Conservation (phyloP, 306 rosid species). For the Psophocarpus tetragonolobus region DNA sequence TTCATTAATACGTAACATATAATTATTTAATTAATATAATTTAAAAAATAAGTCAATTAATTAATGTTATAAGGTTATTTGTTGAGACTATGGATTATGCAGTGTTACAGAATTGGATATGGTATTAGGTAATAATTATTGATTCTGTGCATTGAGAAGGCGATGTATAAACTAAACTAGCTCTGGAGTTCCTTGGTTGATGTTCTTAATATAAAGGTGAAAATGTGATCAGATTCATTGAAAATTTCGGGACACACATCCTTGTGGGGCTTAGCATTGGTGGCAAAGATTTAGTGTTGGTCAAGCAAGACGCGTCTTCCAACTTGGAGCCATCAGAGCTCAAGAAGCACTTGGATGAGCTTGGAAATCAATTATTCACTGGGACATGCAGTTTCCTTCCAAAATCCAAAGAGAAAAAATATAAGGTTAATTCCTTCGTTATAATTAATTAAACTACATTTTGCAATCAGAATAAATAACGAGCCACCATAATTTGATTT, state of each 20-base stretch:
- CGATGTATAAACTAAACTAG: not conserved
- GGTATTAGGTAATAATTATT: not conserved
- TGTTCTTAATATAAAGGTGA: constrained; percentile 3
- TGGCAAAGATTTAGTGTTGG: constrained; percentile 69
- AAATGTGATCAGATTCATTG: constrained; percentile 64
- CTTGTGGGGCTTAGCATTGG: constrained; percentile 89
- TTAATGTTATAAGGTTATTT: too few species aligned
- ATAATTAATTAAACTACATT: constrained; percentile 9
- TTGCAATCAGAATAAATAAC: not conserved
- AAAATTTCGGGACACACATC: constrained; percentile 88
- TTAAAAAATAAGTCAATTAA: too few species aligned
- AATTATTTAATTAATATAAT: too few species aligned
- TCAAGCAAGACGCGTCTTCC: constrained; percentile 76
- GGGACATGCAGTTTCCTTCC: constrained; percentile 80
- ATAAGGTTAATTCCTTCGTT: constrained; percentile 48
- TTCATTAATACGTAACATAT: too few species aligned
- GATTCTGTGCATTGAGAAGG: not conserved
- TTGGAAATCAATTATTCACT: constrained; percentile 87
- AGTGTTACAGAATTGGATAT: too few species aligned
- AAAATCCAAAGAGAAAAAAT: constrained; percentile 60
- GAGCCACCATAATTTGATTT: not conserved
- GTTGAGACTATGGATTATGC: too few species aligned
- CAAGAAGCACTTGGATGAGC: constrained; percentile 68
- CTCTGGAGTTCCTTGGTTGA: constrained; percentile 14
- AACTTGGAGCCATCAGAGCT: constrained; percentile 64